phyloP scores from a whole-genome alignment of 495 filamentous ascomycete species.

The Geopyxis carbonaria region DNA sequence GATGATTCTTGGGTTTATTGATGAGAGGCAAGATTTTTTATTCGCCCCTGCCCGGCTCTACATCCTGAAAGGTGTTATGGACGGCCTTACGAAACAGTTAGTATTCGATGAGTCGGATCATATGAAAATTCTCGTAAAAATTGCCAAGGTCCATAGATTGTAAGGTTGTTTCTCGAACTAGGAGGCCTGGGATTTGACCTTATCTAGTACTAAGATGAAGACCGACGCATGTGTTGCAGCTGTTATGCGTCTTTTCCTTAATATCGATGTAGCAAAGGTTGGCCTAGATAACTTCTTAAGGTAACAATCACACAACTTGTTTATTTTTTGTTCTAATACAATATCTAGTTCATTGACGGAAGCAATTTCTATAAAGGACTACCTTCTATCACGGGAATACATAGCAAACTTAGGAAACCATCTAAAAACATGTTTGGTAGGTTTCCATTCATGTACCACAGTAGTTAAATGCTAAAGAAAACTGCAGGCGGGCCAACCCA shows the following conservation, averaged over 20 bases:
- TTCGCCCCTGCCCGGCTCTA: slow-evolving; percentile 23
- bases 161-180: background rate
- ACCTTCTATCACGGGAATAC: slow-evolving; percentile 3
- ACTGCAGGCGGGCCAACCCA: too few species aligned
- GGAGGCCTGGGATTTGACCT: background rate
- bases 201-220: slow-evolving; percentile 5
- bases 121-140: slow-evolving; percentile 2
- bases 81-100: slow-evolving; percentile 5
- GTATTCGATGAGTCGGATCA: slow-evolving; percentile 1
- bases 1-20: slow-evolving; percentile 14
- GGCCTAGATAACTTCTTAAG: slow-evolving; percentile 2
- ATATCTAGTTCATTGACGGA: slow-evolving; percentile 1
- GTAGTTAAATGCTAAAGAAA: too few species aligned
- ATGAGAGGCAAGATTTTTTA: slow-evolving; percentile 14
- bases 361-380: background rate
- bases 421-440: background rate
- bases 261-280: slow-evolving; percentile 3
- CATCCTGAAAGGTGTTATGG: slow-evolving; percentile 19
- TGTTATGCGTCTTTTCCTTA: background rate
- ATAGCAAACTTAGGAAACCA: background rate
- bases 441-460: too few species aligned
- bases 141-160: slow-evolving; percentile 4
- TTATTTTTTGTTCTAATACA: background rate
- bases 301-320: background rate
- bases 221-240: slow-evolving; percentile 1